Conservation (phyloP, 768 basidiomycete species). For the Chalciporus pseudorubinellus region DNA sequence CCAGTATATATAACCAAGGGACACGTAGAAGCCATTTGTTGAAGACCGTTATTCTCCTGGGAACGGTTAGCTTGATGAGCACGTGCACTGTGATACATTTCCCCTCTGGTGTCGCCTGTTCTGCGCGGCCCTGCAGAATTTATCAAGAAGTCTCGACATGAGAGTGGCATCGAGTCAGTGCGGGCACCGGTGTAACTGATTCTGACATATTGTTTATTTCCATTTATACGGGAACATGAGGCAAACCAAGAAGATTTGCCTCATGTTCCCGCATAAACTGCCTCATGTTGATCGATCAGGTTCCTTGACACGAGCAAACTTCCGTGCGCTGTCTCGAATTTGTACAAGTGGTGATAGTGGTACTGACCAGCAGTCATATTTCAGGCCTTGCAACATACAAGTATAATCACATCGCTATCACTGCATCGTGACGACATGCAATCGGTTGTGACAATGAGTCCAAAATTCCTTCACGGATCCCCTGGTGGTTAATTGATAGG, state of each 20-base stretch:
- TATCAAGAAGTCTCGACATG: neutral
- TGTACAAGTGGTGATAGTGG: neutral
- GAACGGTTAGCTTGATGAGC: neutral
- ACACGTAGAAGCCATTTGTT: neutral
- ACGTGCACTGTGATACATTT: neutral
- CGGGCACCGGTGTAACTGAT: neutral
- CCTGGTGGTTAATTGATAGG: neutral
- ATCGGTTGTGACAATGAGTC: neutral
- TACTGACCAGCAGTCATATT: neutral
- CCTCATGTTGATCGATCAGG: slow-evolving; percentile 12
- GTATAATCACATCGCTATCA: neutral
- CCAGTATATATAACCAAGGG: neutral
- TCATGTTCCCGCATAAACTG: slow-evolving; percentile 10
- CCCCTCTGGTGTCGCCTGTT: neutral
- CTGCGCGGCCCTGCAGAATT: neutral
- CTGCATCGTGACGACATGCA: neutral
- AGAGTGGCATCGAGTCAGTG: neutral
- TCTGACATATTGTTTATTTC: neutral
- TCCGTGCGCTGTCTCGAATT: neutral
- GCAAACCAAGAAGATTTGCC: neutral
- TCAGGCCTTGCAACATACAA: neutral
- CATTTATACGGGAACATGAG: no score
- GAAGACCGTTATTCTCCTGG: neutral
- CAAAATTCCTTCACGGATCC: neutral
- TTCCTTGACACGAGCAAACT: neutral